Base-by-base conservation (phyloP, 129 eudicot species). In the Chrysanthemum lavandulifolium region DNA sequence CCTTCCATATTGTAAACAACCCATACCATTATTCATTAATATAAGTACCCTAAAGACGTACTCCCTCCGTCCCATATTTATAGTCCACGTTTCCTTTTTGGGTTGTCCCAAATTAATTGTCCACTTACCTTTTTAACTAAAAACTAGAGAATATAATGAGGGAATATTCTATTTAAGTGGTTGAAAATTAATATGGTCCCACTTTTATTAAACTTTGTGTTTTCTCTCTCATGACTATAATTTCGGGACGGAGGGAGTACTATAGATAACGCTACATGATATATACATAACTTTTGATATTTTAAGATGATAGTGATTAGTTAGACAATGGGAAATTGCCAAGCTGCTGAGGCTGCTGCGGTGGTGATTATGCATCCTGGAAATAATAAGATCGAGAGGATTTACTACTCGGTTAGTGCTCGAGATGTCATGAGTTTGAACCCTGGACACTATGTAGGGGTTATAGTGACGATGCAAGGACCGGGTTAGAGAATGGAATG, bases 331-430 rank as follows among this genome's bases (percentile, higher is more conserved):
- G 96, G 96, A 75, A 89, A 89, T 59, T 89, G 96, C 50, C 96
- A 89, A 60, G 88, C 96, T 14, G 92, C 92, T 12, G 93, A 85
- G 78, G 87, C 88, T 68, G 96, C 92, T 23, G 72, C 91, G 50
- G 93, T 85, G 81, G 80, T 87, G 78, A 80, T 90, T 60, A 79
- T 73, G 53, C 96, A 87, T 66, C 87, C 93, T 0, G 80, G 74
- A 7, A 73, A 74, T 33, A 73, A 74, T 33, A 87, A 81, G 75
- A 80, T 90, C 8, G 79, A 90, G 74, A 87, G 86, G 80, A 67
- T 85, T 73, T 85, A 84, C 77, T 61, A 79, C 73, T 79, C 90
- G 5, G 83, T 90, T 3, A 84, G 75, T 40, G 96, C 93, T 40
- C 74, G 74, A 2, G 80, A 87, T 49, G 80, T 90, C 73, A 90